phyloP scores from a whole-genome alignment of 2,329 filamentous ascomycete species.

The Apiospora rasikravindrae region DNA sequence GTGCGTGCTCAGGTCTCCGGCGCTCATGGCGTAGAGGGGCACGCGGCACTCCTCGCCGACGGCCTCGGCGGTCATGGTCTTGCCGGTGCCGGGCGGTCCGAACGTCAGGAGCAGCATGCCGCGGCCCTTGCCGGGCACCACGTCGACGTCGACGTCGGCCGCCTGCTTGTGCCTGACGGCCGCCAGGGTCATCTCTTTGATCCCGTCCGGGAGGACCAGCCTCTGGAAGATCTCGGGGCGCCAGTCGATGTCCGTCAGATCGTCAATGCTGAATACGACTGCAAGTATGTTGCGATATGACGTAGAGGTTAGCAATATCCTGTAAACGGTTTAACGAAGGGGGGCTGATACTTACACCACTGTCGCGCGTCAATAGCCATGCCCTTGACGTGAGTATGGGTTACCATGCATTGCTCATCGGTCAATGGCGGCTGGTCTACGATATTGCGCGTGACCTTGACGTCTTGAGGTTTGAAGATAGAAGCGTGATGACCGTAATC shows the following conservation, averaged over 20 bases:
- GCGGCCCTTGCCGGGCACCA: slow-evolving; percentile 29
- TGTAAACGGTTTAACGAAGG: too few relatives aligned
- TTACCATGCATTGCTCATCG: not conserved
- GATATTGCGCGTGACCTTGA: not conserved
- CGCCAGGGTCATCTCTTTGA: not conserved
- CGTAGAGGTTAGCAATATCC: not conserved
- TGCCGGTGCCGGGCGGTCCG: slow-evolving; percentile 52
- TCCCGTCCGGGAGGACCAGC: not conserved
- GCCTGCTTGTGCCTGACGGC: not conserved
- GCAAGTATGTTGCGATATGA: not conserved
- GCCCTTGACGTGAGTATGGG: not conserved
- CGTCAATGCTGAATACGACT: not conserved
- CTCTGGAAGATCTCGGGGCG: not conserved
- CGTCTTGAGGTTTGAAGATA: not conserved
- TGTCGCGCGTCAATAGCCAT: not conserved
- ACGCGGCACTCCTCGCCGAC: slow-evolving; percentile 41
- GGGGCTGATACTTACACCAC: not conserved
- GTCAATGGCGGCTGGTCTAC: not conserved
- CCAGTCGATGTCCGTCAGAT: not conserved
- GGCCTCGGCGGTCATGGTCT: slow-evolving; percentile 41
- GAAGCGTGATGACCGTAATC: too few relatives aligned
- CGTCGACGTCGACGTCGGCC: not conserved
- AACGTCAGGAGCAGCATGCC: slow-evolving; percentile 51
- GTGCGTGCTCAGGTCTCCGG: slow-evolving; percentile 15
- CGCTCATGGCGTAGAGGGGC: slow-evolving; percentile 39